Evolutionary conservation across 2,329 filamentous ascomycete species (phyloP).

Genomic region (Diplodia scrobiculata): DNA sequence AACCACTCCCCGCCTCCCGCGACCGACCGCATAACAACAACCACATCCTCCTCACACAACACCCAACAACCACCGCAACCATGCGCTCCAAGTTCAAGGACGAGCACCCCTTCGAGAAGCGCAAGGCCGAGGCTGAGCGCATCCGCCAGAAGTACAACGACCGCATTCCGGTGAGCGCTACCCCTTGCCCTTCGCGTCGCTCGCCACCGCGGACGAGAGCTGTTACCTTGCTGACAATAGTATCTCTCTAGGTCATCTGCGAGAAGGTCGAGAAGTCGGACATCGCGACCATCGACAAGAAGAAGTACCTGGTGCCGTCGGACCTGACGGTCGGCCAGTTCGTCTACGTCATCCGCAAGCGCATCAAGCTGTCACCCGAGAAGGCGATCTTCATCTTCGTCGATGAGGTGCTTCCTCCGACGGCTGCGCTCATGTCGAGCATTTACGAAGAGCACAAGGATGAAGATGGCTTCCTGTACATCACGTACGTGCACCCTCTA

Average conservation of each 20-base stretch:
- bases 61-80: conserved; percentile 45
- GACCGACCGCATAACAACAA: conserved; percentile 6
- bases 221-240: conserved; percentile 22
- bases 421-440: conserved; percentile 96
- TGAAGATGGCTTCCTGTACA: conserved; percentile 89
- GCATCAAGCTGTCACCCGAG: conserved; percentile 98
- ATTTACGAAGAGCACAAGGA: conserved; percentile 99
- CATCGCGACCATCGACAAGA: conserved; percentile 99
- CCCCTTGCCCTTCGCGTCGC: conserved; percentile 28
- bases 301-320: conserved; percentile 98
- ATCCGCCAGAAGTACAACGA: conserved; percentile 99
- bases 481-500: conserved; percentile 66
- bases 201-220: conserved; percentile 6
- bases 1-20: conserved; percentile 32
- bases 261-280: conserved; percentile 99
- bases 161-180: conserved; percentile 83
- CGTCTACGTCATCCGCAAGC: conserved; percentile 99
- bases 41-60: conserved; percentile 25
- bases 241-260: conserved; percentile 80
- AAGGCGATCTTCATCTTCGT: conserved; percentile 99
- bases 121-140: conserved; percentile 99
- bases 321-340: conserved; percentile 99
- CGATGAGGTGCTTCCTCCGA: conserved; percentile 94
- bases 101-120: conserved; percentile 99
- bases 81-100: conserved; percentile 99